Base-by-base conservation (phyloP, 352 stramenopile species). In the Phytophthora megakarya region DNA sequence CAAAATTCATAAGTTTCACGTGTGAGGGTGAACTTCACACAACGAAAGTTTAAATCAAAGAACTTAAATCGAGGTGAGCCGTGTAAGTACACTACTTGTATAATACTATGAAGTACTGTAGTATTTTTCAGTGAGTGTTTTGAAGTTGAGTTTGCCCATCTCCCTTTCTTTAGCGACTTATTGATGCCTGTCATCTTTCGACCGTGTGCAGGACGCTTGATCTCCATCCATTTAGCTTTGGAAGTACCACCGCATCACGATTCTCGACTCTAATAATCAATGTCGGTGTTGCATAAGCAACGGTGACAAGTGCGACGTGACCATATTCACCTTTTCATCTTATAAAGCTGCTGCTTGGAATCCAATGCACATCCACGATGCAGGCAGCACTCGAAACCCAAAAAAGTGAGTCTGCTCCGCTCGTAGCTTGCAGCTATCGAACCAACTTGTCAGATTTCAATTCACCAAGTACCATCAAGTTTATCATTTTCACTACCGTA, bases 111-210 rank as follows among this genome's bases (percentile, higher is more conserved):
- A 40, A 9, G 37, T n/a, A 37, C 39, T 58, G 33, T 38, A 38
- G 35, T 38, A 47, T 21, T n/a, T 19, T 44, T 19, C 19, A 48
- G 35, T 46, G 15, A 19, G 38, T 61, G 28, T 46, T 46, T 61
- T 22, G 21, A 35, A n/a, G n/a, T n/a, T n/a, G n/a, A n/a, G n/a
- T n/a, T n/a, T 46, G 42, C 32, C 30, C 53, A 53, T 61, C 55
- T 22, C 55, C 55, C 55, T 63, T 55, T 63, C 44, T 56, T 63
- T 63, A 42, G 55, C 35, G 54, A 43, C 43, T 63, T 63, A 21
- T 42, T 47, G 21, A 7, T 18, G 19, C 5, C 9, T 33, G 55
- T 63, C 55, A 63, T 40, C 55, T 56, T 63, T 42, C 25, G 44
- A 25, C 4, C 8, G 55, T 63, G 43, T 30, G n/a, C 33, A 6